These are phyloP conservation scores for Carallia brachiata DNA, from an alignment of 345 rosid genomes.

Conservation along the genomic window DNA sequence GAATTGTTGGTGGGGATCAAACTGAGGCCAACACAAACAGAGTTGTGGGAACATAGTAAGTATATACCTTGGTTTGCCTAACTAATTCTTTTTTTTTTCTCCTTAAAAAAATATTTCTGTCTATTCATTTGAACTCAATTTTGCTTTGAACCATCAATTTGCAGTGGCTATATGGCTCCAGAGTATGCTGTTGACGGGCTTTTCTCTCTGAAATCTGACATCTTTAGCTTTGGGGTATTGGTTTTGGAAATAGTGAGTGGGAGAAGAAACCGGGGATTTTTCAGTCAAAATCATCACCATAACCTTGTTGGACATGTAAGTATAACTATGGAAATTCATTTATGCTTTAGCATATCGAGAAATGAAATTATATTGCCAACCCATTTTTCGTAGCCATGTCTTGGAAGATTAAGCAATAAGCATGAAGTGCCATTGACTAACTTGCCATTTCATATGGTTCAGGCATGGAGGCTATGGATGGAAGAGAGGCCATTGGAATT, in stretches of 20 bases:
- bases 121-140: background rate
- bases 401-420: no score
- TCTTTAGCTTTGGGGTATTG: slow-evolving; percentile 23
- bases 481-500: slow-evolving; percentile 28
- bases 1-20: slow-evolving; percentile 18
- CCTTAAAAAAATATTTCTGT: background rate
- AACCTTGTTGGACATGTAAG: slow-evolving; percentile 24
- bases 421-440: no score
- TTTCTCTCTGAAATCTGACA: slow-evolving; percentile 23
- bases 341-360: no score
- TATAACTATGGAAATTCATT: background rate
- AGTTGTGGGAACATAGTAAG: slow-evolving; percentile 26
- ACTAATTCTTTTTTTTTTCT: background rate
- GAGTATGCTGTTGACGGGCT: slow-evolving; percentile 25
- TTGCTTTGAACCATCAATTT: background rate
- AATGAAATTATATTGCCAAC: no score
- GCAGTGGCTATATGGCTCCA: slow-evolving; percentile 25
- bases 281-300: slow-evolving; percentile 9
- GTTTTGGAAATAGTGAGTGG: slow-evolving; percentile 21
- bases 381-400: no score
- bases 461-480: slow-evolving; percentile 37
- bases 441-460: background rate
- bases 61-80: background rate
- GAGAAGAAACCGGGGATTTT: slow-evolving; percentile 21
- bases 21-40: slow-evolving; percentile 20